These are phyloP conservation scores for Samsoniella hepiali DNA, from an alignment of 2,329 filamentous ascomycete genomes.

Conservation along the genomic window DNA sequence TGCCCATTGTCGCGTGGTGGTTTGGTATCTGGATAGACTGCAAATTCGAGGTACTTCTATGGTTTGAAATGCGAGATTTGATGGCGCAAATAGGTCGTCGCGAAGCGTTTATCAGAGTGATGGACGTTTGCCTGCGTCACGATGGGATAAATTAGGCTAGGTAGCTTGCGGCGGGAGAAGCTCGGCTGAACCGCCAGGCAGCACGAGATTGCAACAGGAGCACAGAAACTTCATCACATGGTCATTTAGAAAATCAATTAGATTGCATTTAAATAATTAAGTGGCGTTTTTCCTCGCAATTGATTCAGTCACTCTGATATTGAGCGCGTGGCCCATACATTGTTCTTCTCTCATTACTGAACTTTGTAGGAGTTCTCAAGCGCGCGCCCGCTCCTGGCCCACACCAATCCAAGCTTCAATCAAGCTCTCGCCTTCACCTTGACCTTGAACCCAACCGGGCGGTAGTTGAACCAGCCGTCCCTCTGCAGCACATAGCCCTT, in stretches of 20 bases:
- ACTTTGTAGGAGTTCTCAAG: no score
- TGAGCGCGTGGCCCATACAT: background rate
- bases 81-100: background rate
- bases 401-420: background rate
- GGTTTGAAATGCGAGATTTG: background rate
- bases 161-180: conserved; percentile 6
- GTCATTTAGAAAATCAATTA: background rate
- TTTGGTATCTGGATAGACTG: background rate
- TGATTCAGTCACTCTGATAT: background rate
- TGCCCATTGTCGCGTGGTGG: conserved; percentile 61
- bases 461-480: conserved; percentile 52
- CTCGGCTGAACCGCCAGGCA: conserved; percentile 13
- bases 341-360: background rate
- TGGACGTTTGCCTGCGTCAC: conserved; percentile 7
- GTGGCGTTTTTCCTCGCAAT: background rate
- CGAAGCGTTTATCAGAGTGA: background rate
- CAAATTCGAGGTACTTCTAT: background rate
- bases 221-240: background rate
- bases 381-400: no score
- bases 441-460: conserved; percentile 45
- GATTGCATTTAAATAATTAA: background rate
- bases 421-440: conserved; percentile 38
- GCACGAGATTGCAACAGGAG: background rate
- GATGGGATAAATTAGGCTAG: conserved; percentile 12
- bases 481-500: conserved; percentile 39